Conservation (phyloP, 108 stramenopile species). For the Tribonema minus region DNA sequence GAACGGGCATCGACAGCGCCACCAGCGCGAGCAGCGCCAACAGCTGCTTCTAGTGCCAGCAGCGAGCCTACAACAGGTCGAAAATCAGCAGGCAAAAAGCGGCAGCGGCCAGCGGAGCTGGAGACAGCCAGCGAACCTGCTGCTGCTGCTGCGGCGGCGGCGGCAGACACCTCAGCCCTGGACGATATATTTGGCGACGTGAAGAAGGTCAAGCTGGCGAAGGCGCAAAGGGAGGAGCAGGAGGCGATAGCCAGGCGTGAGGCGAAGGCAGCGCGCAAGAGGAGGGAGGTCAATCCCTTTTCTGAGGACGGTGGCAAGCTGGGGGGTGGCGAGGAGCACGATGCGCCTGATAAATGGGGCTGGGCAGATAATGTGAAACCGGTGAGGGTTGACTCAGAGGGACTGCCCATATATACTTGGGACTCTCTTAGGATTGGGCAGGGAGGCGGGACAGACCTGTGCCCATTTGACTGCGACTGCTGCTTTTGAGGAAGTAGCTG, state of each 20-base stretch:
- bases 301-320: conserved; percentile 1
- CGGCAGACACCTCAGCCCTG: not conserved
- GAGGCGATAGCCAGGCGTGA: not conserved
- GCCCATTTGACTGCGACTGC: conserved; percentile 59
- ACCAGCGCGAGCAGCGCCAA: not conserved
- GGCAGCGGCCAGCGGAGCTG: not conserved
- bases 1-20: not conserved
- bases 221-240: conserved; percentile 11
- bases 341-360: conserved; percentile 12
- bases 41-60: no score
- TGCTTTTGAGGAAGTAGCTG: conserved; percentile 55
- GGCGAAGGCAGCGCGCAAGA: conserved; percentile 31
- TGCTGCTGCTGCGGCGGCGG: not conserved
- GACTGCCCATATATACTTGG: conserved; percentile 56
- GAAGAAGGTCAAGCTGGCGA: conserved; percentile 24
- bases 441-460: conserved; percentile 53
- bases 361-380: conserved; percentile 42
- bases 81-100: not conserved
- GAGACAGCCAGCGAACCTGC: not conserved
- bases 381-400: conserved; percentile 40
- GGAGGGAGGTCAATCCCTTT: conserved; percentile 38
- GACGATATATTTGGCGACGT: conserved; percentile 42
- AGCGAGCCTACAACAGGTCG: no score
- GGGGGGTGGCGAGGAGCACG: not conserved
- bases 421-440: conserved; percentile 54